phyloP scores from a whole-genome alignment of 2,329 filamentous ascomycete genomes.

The Pezicula neosporulosa region DNA sequence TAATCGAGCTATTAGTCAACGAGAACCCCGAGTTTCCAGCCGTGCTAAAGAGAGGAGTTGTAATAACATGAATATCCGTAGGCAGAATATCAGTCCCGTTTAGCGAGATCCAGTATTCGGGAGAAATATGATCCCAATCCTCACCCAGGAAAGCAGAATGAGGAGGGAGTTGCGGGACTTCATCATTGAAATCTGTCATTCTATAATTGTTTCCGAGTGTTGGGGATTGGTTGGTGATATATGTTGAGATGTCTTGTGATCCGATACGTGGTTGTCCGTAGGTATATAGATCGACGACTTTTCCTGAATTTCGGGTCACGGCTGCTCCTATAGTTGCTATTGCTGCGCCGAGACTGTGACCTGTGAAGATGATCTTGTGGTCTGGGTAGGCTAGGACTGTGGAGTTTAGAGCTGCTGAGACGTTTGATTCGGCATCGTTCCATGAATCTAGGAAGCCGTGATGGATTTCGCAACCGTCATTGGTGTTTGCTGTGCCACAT shows the following conservation, averaged over 20 bases:
- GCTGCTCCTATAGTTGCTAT: conserved; percentile 25
- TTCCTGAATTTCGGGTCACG: conserved; percentile 16
- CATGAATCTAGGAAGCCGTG: conserved; percentile 19
- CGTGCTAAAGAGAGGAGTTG: background rate
- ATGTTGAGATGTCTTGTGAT: conserved; percentile 22
- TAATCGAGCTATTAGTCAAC: background rate
- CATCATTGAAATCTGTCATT: conserved; percentile 64
- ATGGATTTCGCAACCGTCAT: conserved; percentile 21
- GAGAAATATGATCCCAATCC: conserved; percentile 16
- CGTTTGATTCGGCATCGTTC: conserved; percentile 13
- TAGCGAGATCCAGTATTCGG: conserved; percentile 8
- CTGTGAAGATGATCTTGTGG: conserved; percentile 24
- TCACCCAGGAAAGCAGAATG: conserved; percentile 1
- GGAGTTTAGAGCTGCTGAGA: conserved; percentile 13
- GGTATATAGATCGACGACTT: conserved; percentile 21
- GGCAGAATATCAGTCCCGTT: background rate
- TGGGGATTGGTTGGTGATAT: conserved; percentile 19
- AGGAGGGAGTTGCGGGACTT: conserved; percentile 65
- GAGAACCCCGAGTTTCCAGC: conserved; percentile 1
- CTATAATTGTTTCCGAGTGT: conserved; percentile 46
- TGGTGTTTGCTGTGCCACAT: conserved; percentile 9
- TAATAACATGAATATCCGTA: conserved; percentile 2
- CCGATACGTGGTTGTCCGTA: conserved; percentile 29
- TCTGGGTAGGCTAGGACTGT: conserved; percentile 12
- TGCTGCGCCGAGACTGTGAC: conserved; percentile 28